Percentiles rank a stretch among this genome's conserved stretches.
These are phyloP conservation scores for Cladosporium sp. DNA, from an alignment of 2,329 filamentous ascomycete species.

Conservation along the genomic window DNA sequence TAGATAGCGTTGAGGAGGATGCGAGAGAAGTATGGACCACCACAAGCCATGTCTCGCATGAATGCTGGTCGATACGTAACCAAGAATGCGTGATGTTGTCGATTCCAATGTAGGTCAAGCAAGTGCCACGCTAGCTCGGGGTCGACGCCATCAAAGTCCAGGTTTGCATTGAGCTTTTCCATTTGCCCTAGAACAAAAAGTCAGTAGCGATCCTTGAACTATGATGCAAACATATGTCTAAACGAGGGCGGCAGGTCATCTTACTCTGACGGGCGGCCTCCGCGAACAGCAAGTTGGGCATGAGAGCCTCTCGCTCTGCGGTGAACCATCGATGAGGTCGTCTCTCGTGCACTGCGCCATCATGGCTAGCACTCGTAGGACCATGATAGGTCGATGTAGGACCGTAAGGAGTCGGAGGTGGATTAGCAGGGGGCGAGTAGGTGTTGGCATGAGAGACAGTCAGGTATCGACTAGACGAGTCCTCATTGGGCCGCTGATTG, in stretches of 20 bases:
- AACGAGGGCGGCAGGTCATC: background rate
- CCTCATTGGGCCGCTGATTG: background rate
- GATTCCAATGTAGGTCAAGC: constrained; percentile 40
- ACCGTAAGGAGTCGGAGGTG: constrained; percentile 1
- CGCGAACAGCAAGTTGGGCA: constrained; percentile 36
- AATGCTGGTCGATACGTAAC: constrained; percentile 22
- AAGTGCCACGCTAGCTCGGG: constrained; percentile 51
- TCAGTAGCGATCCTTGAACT: background rate
- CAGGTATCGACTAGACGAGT: background rate
- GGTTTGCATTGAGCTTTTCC: constrained; percentile 7
- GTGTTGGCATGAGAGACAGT: background rate
- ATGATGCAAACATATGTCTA: too few relatives aligned
- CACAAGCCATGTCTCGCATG: constrained; percentile 20
- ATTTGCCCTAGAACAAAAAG: background rate
- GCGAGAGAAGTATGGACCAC: constrained; percentile 6
- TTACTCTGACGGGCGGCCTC: constrained; percentile 4
- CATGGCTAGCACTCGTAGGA: constrained; percentile 10
- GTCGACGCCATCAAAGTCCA: constrained; percentile 55
- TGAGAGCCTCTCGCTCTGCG: constrained; percentile 5
- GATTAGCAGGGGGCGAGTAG: background rate
- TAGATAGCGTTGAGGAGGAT: constrained; percentile 9
- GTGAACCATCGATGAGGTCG: constrained; percentile 8
- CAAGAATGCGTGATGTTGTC: constrained; percentile 21
- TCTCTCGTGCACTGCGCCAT: constrained; percentile 6
- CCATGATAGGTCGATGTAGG: constrained; percentile 8